Percentiles rank a stretch among this genome's conserved stretches.
Evolutionary conservation across 1,139 yeast species (phyloP).

Genomic region (Suhomyces yuchorum): DNA sequence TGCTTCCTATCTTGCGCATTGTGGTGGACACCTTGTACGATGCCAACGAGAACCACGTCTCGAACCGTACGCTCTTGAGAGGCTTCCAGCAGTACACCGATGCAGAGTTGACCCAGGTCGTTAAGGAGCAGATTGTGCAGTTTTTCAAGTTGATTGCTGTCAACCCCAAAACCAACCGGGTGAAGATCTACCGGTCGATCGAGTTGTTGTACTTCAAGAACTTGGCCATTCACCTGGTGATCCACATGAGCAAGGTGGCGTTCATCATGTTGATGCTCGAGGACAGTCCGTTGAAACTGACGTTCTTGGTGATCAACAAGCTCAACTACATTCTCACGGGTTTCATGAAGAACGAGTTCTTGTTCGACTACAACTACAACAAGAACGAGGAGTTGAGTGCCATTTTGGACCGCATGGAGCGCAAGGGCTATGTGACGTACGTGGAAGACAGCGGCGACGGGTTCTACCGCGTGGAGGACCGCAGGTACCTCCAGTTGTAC

Average conservation of each 20-base stretch:
- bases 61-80: conserved; percentile 26
- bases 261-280: conserved; percentile 28
- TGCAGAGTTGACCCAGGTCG: conserved; percentile 21
- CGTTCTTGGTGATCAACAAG: conserved; percentile 27
- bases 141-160: conserved; percentile 41
- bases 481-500: conserved; percentile 27
- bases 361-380: conserved; percentile 46
- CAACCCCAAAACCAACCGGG: conserved; percentile 28
- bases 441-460: conserved; percentile 19
- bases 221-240: conserved; percentile 43
- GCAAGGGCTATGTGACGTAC: conserved; percentile 16
- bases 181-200: conserved; percentile 38
- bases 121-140: conserved; percentile 33
- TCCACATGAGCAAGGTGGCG: conserved; percentile 40
- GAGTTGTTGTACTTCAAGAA: conserved; percentile 50
- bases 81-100: conserved; percentile 18
- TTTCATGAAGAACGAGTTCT: conserved; percentile 46
- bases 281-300: conserved; percentile 16
- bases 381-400: conserved; percentile 31
- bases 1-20: conserved; percentile 34
- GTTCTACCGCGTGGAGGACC: conserved; percentile 28
- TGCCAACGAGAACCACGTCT: conserved; percentile 24
- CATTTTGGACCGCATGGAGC: conserved; percentile 33
- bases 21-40: conserved; percentile 26
- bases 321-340: conserved; percentile 41